A percentile compares a stretch with the other conserved stretches of the same genome.
phyloP scores from a whole-genome alignment of 805 yeast genomes.

The Diddensiella transvaalensis region DNA sequence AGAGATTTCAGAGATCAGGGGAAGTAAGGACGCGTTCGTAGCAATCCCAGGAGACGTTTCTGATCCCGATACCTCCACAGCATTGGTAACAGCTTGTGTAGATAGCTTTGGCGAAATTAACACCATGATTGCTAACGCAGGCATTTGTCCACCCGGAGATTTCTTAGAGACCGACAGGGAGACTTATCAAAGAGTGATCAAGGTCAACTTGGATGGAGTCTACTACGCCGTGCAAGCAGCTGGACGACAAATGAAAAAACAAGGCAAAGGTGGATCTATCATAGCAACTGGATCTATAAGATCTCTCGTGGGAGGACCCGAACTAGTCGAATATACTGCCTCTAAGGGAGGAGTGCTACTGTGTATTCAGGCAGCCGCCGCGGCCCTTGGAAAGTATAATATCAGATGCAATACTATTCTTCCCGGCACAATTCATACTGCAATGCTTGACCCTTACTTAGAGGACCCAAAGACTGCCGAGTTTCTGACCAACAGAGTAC shows the following conservation, averaged over 20 bases:
- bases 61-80: constrained; percentile 36
- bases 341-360: constrained; percentile 66
- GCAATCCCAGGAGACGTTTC: constrained; percentile 45
- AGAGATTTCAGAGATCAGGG: constrained; percentile 23
- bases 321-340: constrained; percentile 45
- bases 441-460: constrained; percentile 44
- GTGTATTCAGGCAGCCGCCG: constrained; percentile 57
- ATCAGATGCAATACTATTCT: constrained; percentile 66
- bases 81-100: constrained; percentile 30
- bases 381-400: constrained; percentile 60
- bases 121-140: constrained; percentile 46
- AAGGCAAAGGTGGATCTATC: constrained; percentile 47
- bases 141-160: constrained; percentile 38
- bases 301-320: constrained; percentile 15
- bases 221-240: constrained; percentile 47
- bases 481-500: constrained; percentile 53
- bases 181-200: constrained; percentile 35
- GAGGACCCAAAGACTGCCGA: constrained; percentile 41
- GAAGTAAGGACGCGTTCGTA: constrained; percentile 23
- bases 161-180: constrained; percentile 42
- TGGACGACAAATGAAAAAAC: constrained; percentile 42
- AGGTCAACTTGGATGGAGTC: constrained; percentile 43
- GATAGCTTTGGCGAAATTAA: constrained; percentile 40
- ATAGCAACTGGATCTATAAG: constrained; percentile 33
- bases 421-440: constrained; percentile 77